Conservation (phyloP, 352 stramenopile species). For the Vaucheria bursata region DNA sequence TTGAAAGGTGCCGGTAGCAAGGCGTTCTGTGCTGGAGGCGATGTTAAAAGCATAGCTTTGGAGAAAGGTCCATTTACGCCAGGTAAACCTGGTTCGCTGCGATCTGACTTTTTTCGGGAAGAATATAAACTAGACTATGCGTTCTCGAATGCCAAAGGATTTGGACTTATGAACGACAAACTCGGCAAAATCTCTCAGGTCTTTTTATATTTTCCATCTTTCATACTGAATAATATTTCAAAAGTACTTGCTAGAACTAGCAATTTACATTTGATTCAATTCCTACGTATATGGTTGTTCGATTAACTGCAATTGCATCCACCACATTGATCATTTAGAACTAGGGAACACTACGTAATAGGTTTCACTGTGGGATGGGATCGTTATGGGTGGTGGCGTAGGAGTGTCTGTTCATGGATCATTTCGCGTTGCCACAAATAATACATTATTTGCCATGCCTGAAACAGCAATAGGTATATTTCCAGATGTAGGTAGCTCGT, state of each 20-base stretch:
- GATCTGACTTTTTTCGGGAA: conserved; percentile 42
- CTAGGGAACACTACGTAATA: not conserved
- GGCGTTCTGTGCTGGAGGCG: conserved; percentile 47
- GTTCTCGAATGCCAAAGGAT: conserved; percentile 4
- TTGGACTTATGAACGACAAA: not conserved
- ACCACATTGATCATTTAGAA: not conserved
- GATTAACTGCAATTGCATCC: not conserved
- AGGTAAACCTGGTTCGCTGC: conserved; percentile 19
- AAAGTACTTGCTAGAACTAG: not conserved
- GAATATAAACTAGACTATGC: conserved; percentile 38
- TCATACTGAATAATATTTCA: not conserved
- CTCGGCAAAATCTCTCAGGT: not conserved
- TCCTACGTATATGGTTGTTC: not conserved
- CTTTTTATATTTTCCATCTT: not conserved
- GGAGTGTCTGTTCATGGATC: conserved; percentile 91
- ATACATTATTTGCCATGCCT: conserved; percentile 96
- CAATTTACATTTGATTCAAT: not conserved
- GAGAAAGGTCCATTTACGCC: not conserved
- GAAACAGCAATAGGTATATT: conserved; percentile 96
- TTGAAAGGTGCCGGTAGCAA: conserved; percentile 36
- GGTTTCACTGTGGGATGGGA: conserved; percentile 89
- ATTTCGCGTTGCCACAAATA: conserved; percentile 90
- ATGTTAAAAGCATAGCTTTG: conserved; percentile 31
- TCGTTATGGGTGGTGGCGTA: conserved; percentile 96
- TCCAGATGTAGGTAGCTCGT: conserved; percentile 86